Evolutionary conservation across 2,329 filamentous ascomycete species (phyloP).

Genomic region (Pseudogymnoascus sp.): DNA sequence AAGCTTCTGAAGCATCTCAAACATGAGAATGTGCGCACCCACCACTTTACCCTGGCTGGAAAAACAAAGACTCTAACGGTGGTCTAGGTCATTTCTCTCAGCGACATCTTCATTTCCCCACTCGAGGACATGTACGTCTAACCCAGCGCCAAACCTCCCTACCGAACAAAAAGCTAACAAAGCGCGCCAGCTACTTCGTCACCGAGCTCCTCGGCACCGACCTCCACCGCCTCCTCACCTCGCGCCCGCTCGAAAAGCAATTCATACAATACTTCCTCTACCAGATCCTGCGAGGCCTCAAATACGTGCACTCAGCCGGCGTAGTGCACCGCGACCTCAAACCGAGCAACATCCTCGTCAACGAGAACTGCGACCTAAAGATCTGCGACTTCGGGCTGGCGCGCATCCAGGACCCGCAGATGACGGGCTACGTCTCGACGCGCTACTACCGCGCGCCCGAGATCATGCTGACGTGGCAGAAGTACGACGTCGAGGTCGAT

Average conservation of each 20-base stretch:
- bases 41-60: neutral
- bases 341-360: slow-evolving; percentile 97
- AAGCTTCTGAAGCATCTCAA: slow-evolving; percentile 94
- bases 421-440: slow-evolving; percentile 98
- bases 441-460: slow-evolving; percentile 97
- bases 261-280: slow-evolving; percentile 99
- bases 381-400: slow-evolving; percentile 98
- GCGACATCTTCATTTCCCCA: slow-evolving; percentile 98
- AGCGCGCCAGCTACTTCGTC: slow-evolving; percentile 71
- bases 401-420: slow-evolving; percentile 96
- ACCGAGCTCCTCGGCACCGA: slow-evolving; percentile 96
- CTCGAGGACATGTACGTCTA: slow-evolving; percentile 82
- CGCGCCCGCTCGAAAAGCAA: slow-evolving; percentile 93
- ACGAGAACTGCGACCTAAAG: slow-evolving; percentile 98
- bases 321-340: slow-evolving; percentile 97
- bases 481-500: slow-evolving; percentile 98
- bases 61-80: slow-evolving; percentile 21
- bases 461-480: slow-evolving; percentile 99
- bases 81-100: slow-evolving; percentile 85
- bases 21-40: slow-evolving; percentile 74
- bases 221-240: slow-evolving; percentile 88
- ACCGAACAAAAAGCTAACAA: slow-evolving; percentile 15
- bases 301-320: slow-evolving; percentile 97
- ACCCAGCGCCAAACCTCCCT: slow-evolving; percentile 12
- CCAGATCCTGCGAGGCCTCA: slow-evolving; percentile 93